Conservation (phyloP, 192 early-diverging fungal genomes). For the Gaertneriomyces sp. region DNA sequence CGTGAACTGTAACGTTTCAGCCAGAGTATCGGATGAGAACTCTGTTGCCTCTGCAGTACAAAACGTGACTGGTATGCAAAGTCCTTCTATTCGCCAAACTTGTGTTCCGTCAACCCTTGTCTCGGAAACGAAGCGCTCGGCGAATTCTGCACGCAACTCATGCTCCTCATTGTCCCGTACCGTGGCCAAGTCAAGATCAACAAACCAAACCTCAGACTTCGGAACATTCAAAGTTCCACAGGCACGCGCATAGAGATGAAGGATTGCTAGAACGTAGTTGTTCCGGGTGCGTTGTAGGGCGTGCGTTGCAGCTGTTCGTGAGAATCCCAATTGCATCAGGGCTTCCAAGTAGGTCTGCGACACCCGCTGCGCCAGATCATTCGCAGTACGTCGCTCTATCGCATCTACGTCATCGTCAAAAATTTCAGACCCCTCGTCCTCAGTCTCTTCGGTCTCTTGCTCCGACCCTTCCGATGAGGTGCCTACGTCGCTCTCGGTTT, state of each 20-base stretch:
- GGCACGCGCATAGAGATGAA: slow-evolving; percentile 80
- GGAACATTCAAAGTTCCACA: slow-evolving; percentile 51
- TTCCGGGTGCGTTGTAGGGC: slow-evolving; percentile 6
- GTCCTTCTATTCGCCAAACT: slow-evolving; percentile 8
- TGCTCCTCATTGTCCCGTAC: slow-evolving; percentile 7
- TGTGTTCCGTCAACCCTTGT: slow-evolving; percentile 8
- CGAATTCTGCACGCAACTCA: slow-evolving; percentile 8
- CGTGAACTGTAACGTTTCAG: slow-evolving; percentile 11
- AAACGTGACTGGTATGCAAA: background rate
- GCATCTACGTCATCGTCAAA: slow-evolving; percentile 32
- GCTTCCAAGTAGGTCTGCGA: no score
- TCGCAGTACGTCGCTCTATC: background rate
- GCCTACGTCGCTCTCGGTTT: slow-evolving; percentile 35
- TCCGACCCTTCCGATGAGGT: slow-evolving; percentile 60
- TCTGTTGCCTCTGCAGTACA: background rate
- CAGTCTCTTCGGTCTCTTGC: slow-evolving; percentile 24
- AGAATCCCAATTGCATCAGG: slow-evolving; percentile 3
- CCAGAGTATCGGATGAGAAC: background rate
- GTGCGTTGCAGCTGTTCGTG: background rate
- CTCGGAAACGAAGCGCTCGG: slow-evolving; percentile 4
- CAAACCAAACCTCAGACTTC: no score
- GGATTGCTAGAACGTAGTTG: slow-evolving; percentile 46
- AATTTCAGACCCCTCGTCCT: slow-evolving; percentile 9
- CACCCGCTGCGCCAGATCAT: no score
- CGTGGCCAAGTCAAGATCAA: background rate